Evolutionary conservation across 768 basidiomycete genomes (phyloP), one percentile per base, ranked within the genome.

Genomic region (Ramaria sp.): DNA sequence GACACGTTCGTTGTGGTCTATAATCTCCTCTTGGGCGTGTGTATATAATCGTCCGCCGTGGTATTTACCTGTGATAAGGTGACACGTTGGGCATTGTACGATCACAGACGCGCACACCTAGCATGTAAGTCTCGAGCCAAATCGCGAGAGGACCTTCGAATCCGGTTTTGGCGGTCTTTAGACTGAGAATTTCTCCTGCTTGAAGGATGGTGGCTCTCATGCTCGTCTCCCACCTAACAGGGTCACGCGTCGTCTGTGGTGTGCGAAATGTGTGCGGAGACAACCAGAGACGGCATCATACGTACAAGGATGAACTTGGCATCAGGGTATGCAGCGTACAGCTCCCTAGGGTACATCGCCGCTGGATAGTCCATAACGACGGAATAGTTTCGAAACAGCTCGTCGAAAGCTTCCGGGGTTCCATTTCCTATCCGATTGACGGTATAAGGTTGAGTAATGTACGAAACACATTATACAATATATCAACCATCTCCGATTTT

Each of bases 41-140:
- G 53, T 54, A 11, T 27, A 19, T 7, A 54, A 17, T 12, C 53
- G 41, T 9, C 45, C 45, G n/a, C 27, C n/a, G 45, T 54, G 53
- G 34, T 43, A 54, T n/a, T 33, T 30, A 17, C 33, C 45, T 56
- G n/a, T n/a, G n/a, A n/a, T n/a, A n/a, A n/a, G n/a, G n/a, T n/a
- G n/a, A n/a, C n/a, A n/a, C n/a, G n/a, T n/a, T n/a, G n/a, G 27
- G 27, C 3, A 27, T 27, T 27, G 5, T 27, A 27, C 27, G 3
- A 27, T 27, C 3, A 27, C 27, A 54, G 62, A 50, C 54, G 60
- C 33, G 41, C 63, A 50, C 66, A 63, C 52, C 13, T 30, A 20
- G 45, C 27, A 46, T 46, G 45, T 37, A 37, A 10, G 9, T 13
- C 34, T 37, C 34, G 10, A 3, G 34, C 34, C 34, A 37, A 1